These are phyloP conservation scores for Funneliformis caledonium DNA, from an alignment of 371 early-diverging fungal genomes.

Conservation along the genomic window DNA sequence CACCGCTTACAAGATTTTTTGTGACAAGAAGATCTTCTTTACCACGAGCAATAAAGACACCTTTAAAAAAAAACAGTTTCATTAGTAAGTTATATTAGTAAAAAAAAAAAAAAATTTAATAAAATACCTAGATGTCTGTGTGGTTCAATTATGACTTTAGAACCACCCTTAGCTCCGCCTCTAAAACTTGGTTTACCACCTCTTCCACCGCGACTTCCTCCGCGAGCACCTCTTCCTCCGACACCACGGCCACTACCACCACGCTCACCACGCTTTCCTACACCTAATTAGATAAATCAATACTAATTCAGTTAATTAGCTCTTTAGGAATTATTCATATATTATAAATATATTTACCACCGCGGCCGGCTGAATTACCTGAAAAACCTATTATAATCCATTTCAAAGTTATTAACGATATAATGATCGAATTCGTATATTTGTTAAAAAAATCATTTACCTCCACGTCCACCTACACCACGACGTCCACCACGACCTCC, in stretches of 20 bases:
- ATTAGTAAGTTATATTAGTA: background rate
- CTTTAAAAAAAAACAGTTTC: slow-evolving; percentile 42
- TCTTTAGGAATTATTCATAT: background rate
- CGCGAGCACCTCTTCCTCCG: slow-evolving; percentile 51
- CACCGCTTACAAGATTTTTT: slow-evolving; percentile 98
- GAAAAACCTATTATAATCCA: background rate
- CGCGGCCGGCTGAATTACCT: background rate
- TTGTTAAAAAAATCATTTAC: background rate
- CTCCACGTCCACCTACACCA: slow-evolving; percentile 54
- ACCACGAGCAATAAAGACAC: slow-evolving; percentile 97
- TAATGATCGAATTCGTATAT: too few relatives aligned
- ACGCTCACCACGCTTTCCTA: slow-evolving; percentile 54
- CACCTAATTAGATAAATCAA: slow-evolving; percentile 57
- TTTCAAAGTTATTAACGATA: too few relatives aligned
- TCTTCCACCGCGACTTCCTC: slow-evolving; percentile 54
- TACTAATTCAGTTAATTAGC: slow-evolving; percentile 47
- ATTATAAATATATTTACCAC: background rate
- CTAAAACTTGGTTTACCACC: slow-evolving; percentile 45
- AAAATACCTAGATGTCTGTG: slow-evolving; percentile 88
- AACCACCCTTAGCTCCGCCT: slow-evolving; percentile 84
- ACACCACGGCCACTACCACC: slow-evolving; percentile 49
- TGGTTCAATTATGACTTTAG: slow-evolving; percentile 96
- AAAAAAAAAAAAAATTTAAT: background rate
- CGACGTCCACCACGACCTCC: slow-evolving; percentile 49
- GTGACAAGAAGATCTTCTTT: slow-evolving; percentile 99